Percentiles rank a stretch among this genome's conserved stretches.
Evolutionary conservation across 331 rosid genomes (phyloP).

Genomic region (Telfairia occidentalis): DNA sequence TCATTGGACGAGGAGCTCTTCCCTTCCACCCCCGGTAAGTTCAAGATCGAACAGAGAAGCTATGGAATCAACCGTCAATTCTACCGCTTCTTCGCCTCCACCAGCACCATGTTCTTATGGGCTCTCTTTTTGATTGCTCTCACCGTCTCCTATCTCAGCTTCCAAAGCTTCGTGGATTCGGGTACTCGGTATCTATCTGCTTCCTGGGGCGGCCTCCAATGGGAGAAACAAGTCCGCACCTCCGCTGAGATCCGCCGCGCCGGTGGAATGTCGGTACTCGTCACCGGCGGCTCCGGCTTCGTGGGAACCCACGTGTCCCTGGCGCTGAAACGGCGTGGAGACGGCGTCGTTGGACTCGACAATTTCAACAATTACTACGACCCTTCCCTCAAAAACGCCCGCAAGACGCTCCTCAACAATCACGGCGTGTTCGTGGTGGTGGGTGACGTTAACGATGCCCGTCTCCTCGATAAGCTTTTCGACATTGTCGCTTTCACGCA

Average conservation of each 20-base stretch:
- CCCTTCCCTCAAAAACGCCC: slow-evolving; percentile 70
- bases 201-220: slow-evolving; percentile 88
- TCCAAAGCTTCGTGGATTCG: slow-evolving; percentile 68
- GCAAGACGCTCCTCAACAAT: slow-evolving; percentile 30
- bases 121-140: slow-evolving; percentile 67
- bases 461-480: slow-evolving; percentile 53
- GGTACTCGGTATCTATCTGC: slow-evolving; percentile 65
- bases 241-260: slow-evolving; percentile 68
- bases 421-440: slow-evolving; percentile 53
- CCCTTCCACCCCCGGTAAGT: slow-evolving; percentile 81
- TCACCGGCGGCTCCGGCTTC: slow-evolving; percentile 43
- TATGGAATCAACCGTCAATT: slow-evolving; percentile 60
- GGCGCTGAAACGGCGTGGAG: slow-evolving; percentile 58
- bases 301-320: slow-evolving; percentile 52
- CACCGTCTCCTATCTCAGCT: slow-evolving; percentile 68
- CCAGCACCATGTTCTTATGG: slow-evolving; percentile 93
- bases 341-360: slow-evolving; percentile 74
- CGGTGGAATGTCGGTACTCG: slow-evolving; percentile 63
- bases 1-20: slow-evolving; percentile 58
- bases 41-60: slow-evolving; percentile 57
- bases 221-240: slow-evolving; percentile 82
- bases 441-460: slow-evolving; percentile 65
- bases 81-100: slow-evolving; percentile 69
- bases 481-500: slow-evolving; percentile 77
- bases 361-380: slow-evolving; percentile 83